These are phyloP conservation scores for Calocybe cyanea DNA, from an alignment of 768 basidiomycete species.

Conservation along the genomic window DNA sequence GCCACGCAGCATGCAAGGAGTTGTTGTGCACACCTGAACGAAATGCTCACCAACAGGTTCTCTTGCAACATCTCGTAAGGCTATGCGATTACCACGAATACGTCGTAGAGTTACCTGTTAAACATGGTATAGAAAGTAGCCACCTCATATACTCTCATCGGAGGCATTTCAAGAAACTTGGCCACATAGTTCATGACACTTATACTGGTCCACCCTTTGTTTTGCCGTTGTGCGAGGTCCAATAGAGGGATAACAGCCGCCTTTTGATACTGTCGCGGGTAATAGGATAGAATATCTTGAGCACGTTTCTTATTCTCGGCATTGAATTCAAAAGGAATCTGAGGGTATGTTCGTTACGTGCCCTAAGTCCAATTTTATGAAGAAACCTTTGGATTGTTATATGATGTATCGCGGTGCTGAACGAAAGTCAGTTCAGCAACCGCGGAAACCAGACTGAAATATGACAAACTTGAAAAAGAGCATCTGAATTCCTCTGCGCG, in stretches of 20 bases:
- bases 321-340: conserved; percentile 91
- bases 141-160: conserved; percentile 99
- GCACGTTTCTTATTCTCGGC: conserved; percentile 81
- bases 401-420: conserved; percentile 91
- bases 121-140: conserved; percentile 99
- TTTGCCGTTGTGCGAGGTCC: conserved; percentile 95
- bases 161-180: conserved; percentile 86
- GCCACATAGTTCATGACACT: conserved; percentile 99
- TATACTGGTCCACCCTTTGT: conserved; percentile 97
- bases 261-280: conserved; percentile 98
- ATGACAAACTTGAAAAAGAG: conserved; percentile 77
- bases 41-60: conserved; percentile 94
- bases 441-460: not conserved
- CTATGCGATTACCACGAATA: not conserved
- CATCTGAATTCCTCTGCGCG: conserved; percentile 61
- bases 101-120: conserved; percentile 78
- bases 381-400: conserved; percentile 87
- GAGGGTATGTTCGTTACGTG: conserved; percentile 2
- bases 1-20: conserved; percentile 94
- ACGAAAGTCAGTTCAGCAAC: conserved; percentile 9
- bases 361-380: not conserved
- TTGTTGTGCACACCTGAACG: conserved; percentile 98
- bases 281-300: conserved; percentile 85
- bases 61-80: conserved; percentile 32
- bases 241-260: conserved; percentile 96